Evolutionary conservation across 805 yeast species (phyloP), one percentile per base, ranked within the genome.

Genomic region (Cyberlindnera subsufficiens): DNA sequence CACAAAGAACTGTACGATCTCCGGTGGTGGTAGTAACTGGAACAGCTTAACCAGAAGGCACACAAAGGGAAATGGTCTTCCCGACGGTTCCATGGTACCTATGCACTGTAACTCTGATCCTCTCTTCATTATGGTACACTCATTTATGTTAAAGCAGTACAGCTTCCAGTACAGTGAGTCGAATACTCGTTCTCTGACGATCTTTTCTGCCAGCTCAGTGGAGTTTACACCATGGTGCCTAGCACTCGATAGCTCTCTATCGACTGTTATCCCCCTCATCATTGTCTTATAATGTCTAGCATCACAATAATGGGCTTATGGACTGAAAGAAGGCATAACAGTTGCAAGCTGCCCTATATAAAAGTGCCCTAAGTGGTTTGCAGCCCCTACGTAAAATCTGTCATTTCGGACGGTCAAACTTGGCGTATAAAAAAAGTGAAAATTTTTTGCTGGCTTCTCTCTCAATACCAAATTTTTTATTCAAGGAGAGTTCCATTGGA

Each of bases 11-110:
- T 65, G 56, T 3, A 86, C 56, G 5, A 86, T 76, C 5, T 78
- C 85, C 10, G 56, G 54, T 1, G 71, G 53, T 0, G 97, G 97
- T 47, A 78, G 78, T 15, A 93, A 61, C 60, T 91, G 95, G 5
- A 90, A 68, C 44, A 91, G 59, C 49, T 91, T 79, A 55, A 87
- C 77, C 30, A 88, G 60, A 36, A 95, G 69, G 55, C 95, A 81
- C n/a, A 86, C 58, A 52, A 87, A 88, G 13, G 80, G 82, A 15
- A 84, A 68, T 0, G 95, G 93, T 46, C 77, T 63, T 29, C 78
- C 78, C 18, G 65, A 66, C 14, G 70, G 65, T 39, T 74, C 75
- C n/a, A 74, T 64, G 0, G 85, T 82, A 0, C 87, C 91, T 5
- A 86, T 60, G 39, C 68, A 67, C 9, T 69, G 56, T 6, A 79